Percentiles rank a stretch among this genome's conserved stretches.
These are phyloP conservation scores for Eucalyptus fibrosa DNA, from an alignment of 345 rosid species.

Conservation along the genomic window DNA sequence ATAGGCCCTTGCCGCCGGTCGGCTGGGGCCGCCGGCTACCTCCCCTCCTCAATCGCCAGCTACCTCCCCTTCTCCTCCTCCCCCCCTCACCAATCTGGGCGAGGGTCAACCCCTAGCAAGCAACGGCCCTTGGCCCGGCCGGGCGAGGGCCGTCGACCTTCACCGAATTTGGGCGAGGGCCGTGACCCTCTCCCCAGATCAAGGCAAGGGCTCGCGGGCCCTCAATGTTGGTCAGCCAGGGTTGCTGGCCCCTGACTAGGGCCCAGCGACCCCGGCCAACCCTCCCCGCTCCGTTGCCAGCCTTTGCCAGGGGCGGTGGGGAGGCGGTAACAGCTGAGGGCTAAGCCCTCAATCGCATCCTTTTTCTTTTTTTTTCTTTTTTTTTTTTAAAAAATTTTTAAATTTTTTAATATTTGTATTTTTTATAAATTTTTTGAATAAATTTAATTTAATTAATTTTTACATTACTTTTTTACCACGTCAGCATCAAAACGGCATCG, in stretches of 20 bases:
- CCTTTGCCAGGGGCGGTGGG: accelerated
- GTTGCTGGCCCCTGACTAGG: accelerated
- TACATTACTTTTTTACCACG: too few species aligned
- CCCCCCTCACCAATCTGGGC: accelerated
- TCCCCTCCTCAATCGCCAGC: accelerated
- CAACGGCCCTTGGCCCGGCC: accelerated
- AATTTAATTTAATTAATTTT: too few species aligned
- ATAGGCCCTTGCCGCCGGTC: too few species aligned
- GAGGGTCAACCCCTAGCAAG: accelerated
- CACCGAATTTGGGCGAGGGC: too few species aligned
- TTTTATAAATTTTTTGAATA: too few species aligned
- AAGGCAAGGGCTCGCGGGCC: accelerated
- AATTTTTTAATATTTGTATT: too few species aligned
- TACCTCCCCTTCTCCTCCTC: too few species aligned
- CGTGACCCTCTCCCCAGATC: accelerated
- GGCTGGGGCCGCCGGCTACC: accelerated
- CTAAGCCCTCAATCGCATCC: accelerated
- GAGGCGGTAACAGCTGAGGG: accelerated
- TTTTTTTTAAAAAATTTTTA: too few species aligned
- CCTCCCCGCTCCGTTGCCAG: accelerated
- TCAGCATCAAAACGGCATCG: accelerated
- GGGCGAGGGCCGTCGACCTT: too few species aligned
- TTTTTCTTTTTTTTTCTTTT: accelerated
- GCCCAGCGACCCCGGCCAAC: accelerated
- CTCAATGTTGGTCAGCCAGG: accelerated